Evolutionary conservation across 139 green algal species (phyloP).

Genomic region (Gonium pectorale): DNA sequence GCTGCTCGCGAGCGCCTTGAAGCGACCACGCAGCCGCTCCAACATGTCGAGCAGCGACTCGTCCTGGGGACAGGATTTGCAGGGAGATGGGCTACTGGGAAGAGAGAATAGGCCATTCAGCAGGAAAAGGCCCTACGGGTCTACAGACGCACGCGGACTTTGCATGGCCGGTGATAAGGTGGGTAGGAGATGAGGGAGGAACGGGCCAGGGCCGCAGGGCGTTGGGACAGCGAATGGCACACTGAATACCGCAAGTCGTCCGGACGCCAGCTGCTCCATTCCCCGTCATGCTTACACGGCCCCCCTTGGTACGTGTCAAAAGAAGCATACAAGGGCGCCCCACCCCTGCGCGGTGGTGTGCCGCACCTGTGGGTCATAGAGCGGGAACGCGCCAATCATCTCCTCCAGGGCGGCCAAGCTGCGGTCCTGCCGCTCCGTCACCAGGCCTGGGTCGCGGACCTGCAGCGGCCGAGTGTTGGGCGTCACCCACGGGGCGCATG

Average conservation of each 20-base stretch:
- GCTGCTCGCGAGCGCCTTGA: slow-evolving; percentile 70
- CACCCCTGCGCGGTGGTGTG: too few relatives aligned
- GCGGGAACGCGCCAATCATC: slow-evolving; percentile 60
- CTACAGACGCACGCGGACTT: too few relatives aligned
- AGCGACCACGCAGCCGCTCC: slow-evolving; percentile 69
- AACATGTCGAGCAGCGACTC: slow-evolving; percentile 74
- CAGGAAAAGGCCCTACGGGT: too few relatives aligned
- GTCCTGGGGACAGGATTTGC: slow-evolving; percentile 70
- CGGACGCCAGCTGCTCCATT: neutral
- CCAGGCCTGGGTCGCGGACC: neutral
- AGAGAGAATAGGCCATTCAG: neutral
- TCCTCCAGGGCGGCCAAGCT: slow-evolving; percentile 65
- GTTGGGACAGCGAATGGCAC: neutral
- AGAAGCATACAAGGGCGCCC: too few relatives aligned
- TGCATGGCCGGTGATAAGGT: neutral
- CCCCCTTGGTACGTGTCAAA: too few relatives aligned
- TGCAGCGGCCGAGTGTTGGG: neutral
- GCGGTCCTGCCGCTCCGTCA: slow-evolving; percentile 56
- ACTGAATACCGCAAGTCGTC: neutral
- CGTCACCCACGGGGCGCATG: neutral
- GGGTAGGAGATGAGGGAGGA: neutral
- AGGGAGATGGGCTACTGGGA: neutral
- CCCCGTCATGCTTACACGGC: neutral
- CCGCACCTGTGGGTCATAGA: slow-evolving; percentile 70
- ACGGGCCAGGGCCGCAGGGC: neutral